Evolutionary conservation across 1,284 basidiomycete species (phyloP).

Genomic region (Wallemia hederae): DNA sequence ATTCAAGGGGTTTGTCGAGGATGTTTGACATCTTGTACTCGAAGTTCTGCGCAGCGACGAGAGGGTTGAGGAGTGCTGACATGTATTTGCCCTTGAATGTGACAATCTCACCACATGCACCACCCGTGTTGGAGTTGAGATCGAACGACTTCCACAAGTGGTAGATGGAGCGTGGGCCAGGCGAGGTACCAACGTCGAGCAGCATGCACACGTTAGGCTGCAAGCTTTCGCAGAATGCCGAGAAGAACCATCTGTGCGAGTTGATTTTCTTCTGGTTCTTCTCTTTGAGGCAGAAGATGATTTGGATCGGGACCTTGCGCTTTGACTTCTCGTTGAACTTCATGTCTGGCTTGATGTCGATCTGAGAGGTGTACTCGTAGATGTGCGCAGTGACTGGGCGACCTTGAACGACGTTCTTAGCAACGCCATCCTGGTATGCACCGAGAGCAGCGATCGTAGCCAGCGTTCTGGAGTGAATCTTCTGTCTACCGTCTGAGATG

Average conservation of each 20-base stretch:
- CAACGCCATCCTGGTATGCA: constrained; percentile 70
- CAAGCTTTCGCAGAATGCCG: constrained; percentile 6
- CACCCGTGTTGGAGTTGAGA: constrained; percentile 78
- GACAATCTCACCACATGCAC: constrained; percentile 89
- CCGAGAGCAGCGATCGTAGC: constrained; percentile 67
- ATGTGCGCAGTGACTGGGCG: constrained; percentile 42
- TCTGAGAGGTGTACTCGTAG: constrained; percentile 77
- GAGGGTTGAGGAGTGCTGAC: constrained; percentile 45
- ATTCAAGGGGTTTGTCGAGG: constrained; percentile 5
- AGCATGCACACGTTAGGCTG: constrained; percentile 67
- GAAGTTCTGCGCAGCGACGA: constrained; percentile 65
- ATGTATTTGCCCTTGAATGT: constrained; percentile 63
- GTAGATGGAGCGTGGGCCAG: constrained; percentile 65
- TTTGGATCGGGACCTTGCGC: constrained; percentile 57
- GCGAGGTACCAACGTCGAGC: constrained; percentile 80
- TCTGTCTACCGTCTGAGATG: constrained; percentile 49
- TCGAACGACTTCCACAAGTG: constrained; percentile 94
- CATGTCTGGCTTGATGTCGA: constrained; percentile 45
- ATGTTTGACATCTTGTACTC: constrained; percentile 58
- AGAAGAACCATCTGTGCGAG: constrained; percentile 66
- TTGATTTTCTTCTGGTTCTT: constrained; percentile 72
- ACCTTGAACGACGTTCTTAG: constrained; percentile 63
- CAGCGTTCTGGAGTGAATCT: constrained; percentile 60
- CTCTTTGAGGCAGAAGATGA: constrained; percentile 85
- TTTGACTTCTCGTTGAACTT: constrained; percentile 55